These are phyloP conservation scores for Oryza brachyantha DNA, from an alignment of 176 grass and related monocot genomes.

Conservation along the genomic window DNA sequence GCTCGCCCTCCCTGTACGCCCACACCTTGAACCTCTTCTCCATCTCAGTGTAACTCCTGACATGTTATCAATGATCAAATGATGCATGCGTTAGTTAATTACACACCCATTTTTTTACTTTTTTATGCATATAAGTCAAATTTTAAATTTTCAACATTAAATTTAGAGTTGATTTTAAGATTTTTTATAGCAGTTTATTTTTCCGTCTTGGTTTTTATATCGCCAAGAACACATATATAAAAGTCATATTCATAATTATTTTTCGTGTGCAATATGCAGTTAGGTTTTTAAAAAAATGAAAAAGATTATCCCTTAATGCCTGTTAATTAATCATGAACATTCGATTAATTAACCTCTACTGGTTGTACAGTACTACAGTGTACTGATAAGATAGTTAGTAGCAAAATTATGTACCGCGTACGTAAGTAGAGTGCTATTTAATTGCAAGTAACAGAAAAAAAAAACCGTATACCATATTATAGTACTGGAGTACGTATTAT, in stretches of 20 bases:
- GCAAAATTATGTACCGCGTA: not conserved
- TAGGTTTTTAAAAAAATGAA: too few species aligned
- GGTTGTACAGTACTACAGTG: not conserved
- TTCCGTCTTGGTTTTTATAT: too few species aligned
- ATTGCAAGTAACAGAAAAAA: not conserved
- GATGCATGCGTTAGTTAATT: not conserved
- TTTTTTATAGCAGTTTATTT: too few species aligned
- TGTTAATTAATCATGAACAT: not conserved
- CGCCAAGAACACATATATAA: too few species aligned
- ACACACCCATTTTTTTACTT: too few species aligned
- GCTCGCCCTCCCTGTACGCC: slow-evolving; percentile 40
- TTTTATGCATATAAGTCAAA: too few species aligned
- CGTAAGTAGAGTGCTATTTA: not conserved
- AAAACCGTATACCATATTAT: not conserved
- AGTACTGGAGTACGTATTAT: too few species aligned
- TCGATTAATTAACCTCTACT: not conserved
- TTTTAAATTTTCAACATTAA: too few species aligned
- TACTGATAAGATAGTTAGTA: not conserved
- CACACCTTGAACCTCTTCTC: slow-evolving; percentile 46
- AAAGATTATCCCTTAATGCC: too few species aligned
- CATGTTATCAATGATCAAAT: not conserved
- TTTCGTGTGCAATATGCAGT: too few species aligned
- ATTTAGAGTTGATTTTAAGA: too few species aligned
- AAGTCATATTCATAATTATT: too few species aligned
- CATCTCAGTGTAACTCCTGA: slow-evolving; percentile 52